Percentiles rank a stretch among this genome's conserved stretches.
Conservation (phyloP, 2,329 filamentous ascomycete species). For the Fusarium xyrophilum region DNA sequence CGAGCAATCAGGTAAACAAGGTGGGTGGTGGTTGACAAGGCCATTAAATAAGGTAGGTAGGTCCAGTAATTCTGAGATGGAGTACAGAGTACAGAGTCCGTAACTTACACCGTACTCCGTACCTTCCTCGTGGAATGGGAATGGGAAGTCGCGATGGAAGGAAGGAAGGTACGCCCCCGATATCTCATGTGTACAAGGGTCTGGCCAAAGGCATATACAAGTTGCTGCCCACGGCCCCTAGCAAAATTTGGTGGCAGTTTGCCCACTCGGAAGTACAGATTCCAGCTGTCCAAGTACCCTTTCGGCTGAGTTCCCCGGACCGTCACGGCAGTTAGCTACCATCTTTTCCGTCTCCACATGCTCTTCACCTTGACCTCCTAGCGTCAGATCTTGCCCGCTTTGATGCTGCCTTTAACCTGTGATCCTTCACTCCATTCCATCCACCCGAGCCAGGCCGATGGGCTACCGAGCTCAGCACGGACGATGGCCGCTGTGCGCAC, state of each 20-base stretch:
- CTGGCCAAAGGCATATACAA: neutral
- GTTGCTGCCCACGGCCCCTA: too few relatives aligned
- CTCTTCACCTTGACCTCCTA: constrained; percentile 19
- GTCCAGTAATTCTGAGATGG: neutral
- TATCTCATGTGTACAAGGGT: neutral
- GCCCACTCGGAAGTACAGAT: neutral
- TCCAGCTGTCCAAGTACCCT: neutral
- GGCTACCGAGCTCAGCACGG: constrained; percentile 43
- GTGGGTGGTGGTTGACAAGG: neutral
- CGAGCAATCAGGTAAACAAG: constrained; percentile 9
- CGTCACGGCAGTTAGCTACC: constrained; percentile 14
- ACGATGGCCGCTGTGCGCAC: constrained; percentile 32
- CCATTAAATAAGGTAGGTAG: neutral
- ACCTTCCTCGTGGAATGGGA: neutral
- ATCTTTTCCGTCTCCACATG: constrained; percentile 4
- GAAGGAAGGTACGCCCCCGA: neutral
- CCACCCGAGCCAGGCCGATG: constrained; percentile 47
- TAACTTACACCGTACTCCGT: too few relatives aligned
- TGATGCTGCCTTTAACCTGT: neutral
- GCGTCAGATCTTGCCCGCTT: constrained; percentile 17
- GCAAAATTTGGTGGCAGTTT: neutral
- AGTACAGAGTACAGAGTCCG: neutral
- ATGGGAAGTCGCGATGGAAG: neutral
- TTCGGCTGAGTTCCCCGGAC: neutral
- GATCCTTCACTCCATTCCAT: constrained; percentile 44